phyloP scores from a whole-genome alignment of 164 flowering plant genomes.

The Umbilicus rupestris region DNA sequence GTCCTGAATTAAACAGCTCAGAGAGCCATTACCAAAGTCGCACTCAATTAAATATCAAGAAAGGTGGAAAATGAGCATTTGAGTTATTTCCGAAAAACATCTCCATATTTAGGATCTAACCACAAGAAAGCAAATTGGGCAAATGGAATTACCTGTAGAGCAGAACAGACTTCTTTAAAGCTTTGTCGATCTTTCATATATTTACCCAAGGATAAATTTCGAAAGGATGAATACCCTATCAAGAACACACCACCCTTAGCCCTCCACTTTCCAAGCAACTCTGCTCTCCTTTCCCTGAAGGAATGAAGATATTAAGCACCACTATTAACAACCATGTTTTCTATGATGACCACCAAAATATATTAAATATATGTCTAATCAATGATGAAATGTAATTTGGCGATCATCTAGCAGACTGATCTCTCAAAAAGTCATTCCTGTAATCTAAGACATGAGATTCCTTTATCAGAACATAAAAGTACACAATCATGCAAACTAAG shows the following conservation, averaged over 20 bases:
- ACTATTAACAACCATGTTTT: not conserved
- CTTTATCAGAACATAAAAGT: not conserved
- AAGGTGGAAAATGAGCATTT: too few relatives aligned
- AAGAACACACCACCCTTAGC: conserved; percentile 83
- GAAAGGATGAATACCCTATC: conserved; percentile 82
- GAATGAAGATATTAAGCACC: conserved; percentile 1
- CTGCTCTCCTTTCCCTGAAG: conserved; percentile 64
- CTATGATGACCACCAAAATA: not conserved
- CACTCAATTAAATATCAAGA: too few relatives aligned
- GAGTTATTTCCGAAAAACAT: not conserved
- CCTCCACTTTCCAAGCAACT: conserved; percentile 82
- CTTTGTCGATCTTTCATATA: conserved; percentile 52
- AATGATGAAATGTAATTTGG: not conserved
- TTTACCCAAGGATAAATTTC: conserved; percentile 79
- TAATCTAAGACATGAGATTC: not conserved
- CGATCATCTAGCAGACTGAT: not conserved
- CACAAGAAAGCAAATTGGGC: not conserved
- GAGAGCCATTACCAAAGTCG: too few relatives aligned
- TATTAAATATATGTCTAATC: not conserved
- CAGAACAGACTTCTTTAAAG: conserved; percentile 52
- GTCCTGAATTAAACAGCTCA: too few relatives aligned
- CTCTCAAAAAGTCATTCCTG: not conserved
- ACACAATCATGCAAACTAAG: not conserved
- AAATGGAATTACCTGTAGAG: conserved; percentile 51
- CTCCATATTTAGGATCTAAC: not conserved